Base-by-base conservation (phyloP, 208 protist genomes). In the Porcisia deanei region DNA sequence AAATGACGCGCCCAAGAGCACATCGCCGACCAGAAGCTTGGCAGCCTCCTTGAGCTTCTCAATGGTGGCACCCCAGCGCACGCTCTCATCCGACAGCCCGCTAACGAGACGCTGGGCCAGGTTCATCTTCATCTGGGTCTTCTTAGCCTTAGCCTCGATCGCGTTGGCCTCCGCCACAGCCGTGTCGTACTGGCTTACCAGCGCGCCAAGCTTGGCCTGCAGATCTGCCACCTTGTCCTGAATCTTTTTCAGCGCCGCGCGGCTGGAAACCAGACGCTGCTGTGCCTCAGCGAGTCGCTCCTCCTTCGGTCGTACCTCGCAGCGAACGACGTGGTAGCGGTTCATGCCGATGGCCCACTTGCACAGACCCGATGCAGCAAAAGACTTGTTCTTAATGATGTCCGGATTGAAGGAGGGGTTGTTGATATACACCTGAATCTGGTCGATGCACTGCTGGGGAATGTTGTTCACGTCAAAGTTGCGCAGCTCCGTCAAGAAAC, bases 221-320 rank as follows among this genome's bases (percentile, higher is more conserved):
- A 99, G 88, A 70, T 98, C 91, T 12, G 91, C 89, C 43, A 99
- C 94, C 82, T 97, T 95, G 77, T 97, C 96, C 81, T 98, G 96
- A 80, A 98, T 89, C 86, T 98, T 98, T 80, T 97, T 96, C 70
- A 99, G 84, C 49, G 96, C 91, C 0, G 89, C 82, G 70, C 94
- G 91, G 73, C 93, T 96, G 20, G 87, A 94, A 37, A 88, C 82
- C 16, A 98, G 87, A 79, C 98, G 88, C 75, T 96, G 91, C 77
- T 97, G 91, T 5, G 98, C 97, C 81, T 96, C 92, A 16, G 93
- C 94, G 18, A 99, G 87, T 12, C 92, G 90, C 76, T 99, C 90
- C 77, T 99, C 95, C 89, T 99, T 99, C 41, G 99, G 99, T 68
- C 97, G 88, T 73, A 99, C 98, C 25, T 99, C 95, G 83, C 97